A percentile compares a stretch with the other conserved stretches of the same genome.
Evolutionary conservation across 805 yeast genomes (phyloP).

Genomic region (Metahyphopichia silvanorum): DNA sequence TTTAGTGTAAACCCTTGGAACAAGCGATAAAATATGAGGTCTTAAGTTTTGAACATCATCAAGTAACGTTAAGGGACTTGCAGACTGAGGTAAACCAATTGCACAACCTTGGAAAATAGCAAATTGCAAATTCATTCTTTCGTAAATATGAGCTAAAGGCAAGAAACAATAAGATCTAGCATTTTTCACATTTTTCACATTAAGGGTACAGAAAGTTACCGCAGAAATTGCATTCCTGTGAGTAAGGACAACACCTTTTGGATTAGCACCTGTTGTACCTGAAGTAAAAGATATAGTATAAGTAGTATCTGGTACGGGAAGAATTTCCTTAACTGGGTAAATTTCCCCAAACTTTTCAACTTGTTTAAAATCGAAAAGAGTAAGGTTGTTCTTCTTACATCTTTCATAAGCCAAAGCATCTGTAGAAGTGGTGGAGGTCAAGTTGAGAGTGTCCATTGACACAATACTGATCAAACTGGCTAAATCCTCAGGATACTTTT

Average conservation of each 20-base stretch:
- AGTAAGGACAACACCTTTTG: conserved; percentile 64
- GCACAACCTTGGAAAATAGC: conserved; percentile 42
- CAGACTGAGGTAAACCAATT: conserved; percentile 28
- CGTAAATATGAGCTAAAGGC: conserved; percentile 57
- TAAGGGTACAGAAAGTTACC: conserved; percentile 33
- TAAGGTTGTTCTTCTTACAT: background rate
- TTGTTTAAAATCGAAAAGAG: conserved; percentile 22
- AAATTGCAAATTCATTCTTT: conserved; percentile 43
- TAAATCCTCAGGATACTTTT: conserved; percentile 18
- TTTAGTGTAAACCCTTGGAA: conserved; percentile 62
- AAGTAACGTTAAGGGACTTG: conserved; percentile 47
- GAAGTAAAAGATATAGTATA: conserved; percentile 74
- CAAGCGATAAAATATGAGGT: conserved; percentile 54
- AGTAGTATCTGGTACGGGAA: conserved; percentile 47
- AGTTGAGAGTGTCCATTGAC: conserved; percentile 34
- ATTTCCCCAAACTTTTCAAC: conserved; percentile 30
- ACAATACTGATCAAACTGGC: conserved; percentile 29
- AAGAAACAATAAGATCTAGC: conserved; percentile 28
- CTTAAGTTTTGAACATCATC: conserved; percentile 55
- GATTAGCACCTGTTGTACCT: conserved; percentile 69
- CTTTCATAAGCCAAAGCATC: conserved; percentile 5
- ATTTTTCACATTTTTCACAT: conserved; percentile 7
- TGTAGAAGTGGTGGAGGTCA: conserved; percentile 12
- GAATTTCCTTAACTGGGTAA: conserved; percentile 26
- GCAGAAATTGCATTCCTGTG: conserved; percentile 52